Evolutionary conservation across 352 stramenopile genomes (phyloP).

Genomic region (Globisporangium iwayamae): DNA sequence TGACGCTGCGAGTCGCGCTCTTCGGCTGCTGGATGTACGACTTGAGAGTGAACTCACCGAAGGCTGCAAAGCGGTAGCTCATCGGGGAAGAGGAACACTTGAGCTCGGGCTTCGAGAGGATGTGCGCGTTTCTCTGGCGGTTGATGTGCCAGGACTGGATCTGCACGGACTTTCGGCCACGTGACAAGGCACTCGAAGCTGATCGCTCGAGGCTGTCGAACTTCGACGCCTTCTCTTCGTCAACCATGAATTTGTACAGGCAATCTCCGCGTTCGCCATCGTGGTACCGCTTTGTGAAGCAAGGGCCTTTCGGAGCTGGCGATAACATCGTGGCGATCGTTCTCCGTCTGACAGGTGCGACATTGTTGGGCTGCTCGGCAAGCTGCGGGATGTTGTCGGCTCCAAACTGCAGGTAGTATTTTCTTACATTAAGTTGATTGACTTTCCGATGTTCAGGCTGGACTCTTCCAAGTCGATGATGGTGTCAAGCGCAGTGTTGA

Average conservation of each 20-base stretch:
- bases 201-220: background rate
- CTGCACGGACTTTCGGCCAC: background rate
- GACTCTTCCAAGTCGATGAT: conserved; percentile 29
- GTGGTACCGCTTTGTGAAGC: conserved; percentile 13
- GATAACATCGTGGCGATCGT: background rate
- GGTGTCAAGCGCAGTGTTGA: conserved; percentile 27
- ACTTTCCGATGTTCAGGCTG: conserved; percentile 38
- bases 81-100: background rate
- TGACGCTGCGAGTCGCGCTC: background rate
- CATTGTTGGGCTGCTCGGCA: background rate
- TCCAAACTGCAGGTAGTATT: conserved; percentile 31
- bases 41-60: conserved; percentile 6
- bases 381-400: conserved; percentile 1
- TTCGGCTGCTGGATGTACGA: conserved; percentile 1
- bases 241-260: conserved; percentile 8
- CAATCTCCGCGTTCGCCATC: conserved; percentile 9
- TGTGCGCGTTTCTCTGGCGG: conserved; percentile 6
- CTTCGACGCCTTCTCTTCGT: background rate
- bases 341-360: background rate
- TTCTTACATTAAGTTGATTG: conserved; percentile 30
- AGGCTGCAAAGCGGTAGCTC: background rate
- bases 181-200: background rate
- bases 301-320: background rate
- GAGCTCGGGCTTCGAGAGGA: conserved; percentile 5
- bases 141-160: conserved; percentile 1